These are phyloP conservation scores for Neurospora africana DNA, from an alignment of 495 filamentous ascomycete species.

Conservation along the genomic window DNA sequence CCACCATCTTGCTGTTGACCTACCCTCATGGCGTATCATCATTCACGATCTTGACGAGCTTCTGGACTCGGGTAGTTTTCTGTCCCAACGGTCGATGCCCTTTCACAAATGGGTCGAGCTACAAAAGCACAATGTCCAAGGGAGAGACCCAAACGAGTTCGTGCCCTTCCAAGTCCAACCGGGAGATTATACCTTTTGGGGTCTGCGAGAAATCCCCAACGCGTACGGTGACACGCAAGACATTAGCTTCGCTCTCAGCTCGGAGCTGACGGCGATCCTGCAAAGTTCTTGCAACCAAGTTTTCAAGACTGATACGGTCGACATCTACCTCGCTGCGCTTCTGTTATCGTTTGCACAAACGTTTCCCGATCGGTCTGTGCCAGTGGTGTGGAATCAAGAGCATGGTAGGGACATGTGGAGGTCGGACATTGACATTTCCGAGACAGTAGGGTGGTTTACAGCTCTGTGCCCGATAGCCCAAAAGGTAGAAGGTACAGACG, in stretches of 20 bases:
- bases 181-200: conserved; percentile 37
- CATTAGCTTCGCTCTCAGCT: conserved; percentile 31
- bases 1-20: conserved; percentile 60
- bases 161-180: conserved; percentile 23
- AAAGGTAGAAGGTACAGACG: conserved; percentile 24
- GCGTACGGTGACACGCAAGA: conserved; percentile 33
- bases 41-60: conserved; percentile 57
- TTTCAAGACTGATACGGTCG: conserved; percentile 35
- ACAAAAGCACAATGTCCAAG: conserved; percentile 24
- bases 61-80: conserved; percentile 36
- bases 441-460: conserved; percentile 42
- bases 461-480: conserved; percentile 30
- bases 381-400: conserved; percentile 44
- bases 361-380: conserved; percentile 42
- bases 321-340: conserved; percentile 39
- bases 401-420: conserved; percentile 31
- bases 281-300: conserved; percentile 33
- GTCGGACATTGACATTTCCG: conserved; percentile 30
- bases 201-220: conserved; percentile 32
- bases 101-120: conserved; percentile 54
- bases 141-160: conserved; percentile 10
- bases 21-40: conserved; percentile 61
- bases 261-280: conserved; percentile 32
- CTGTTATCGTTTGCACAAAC: conserved; percentile 38
- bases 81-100: conserved; percentile 37